A percentile compares a stretch with the other conserved stretches of the same genome.
phyloP scores from a whole-genome alignment of 1,284 basidiomycete species.

The Leccinum fuscescens region DNA sequence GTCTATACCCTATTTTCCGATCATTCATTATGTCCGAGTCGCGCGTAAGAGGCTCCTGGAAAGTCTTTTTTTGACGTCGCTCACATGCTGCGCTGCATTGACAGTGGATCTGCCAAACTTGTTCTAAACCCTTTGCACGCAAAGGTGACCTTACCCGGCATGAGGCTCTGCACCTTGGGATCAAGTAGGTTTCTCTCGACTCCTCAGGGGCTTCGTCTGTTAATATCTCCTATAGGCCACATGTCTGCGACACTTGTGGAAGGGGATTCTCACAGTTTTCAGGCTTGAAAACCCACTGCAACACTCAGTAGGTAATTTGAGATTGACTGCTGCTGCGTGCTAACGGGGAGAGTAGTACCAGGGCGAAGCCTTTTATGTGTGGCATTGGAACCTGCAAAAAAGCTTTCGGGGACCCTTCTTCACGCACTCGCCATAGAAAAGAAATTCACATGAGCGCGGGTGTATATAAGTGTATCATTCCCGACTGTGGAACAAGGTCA shows the following conservation, averaged over 20 bases:
- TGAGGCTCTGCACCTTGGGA: constrained; percentile 41
- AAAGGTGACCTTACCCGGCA: constrained; percentile 57
- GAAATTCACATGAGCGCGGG: constrained; percentile 48
- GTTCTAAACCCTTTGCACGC: constrained; percentile 46
- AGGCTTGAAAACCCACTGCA: constrained; percentile 56
- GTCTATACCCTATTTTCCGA: constrained; percentile 31
- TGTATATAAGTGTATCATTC: constrained; percentile 44
- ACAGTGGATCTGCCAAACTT: constrained; percentile 38
- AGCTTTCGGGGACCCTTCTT: constrained; percentile 63
- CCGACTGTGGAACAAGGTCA: constrained; percentile 48
- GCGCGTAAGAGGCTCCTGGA: constrained; percentile 19
- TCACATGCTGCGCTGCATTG: constrained; percentile 2
- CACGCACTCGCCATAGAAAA: constrained; percentile 56
- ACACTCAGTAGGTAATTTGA: constrained; percentile 51
- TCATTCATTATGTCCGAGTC: constrained; percentile 18
- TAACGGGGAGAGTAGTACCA: constrained; percentile 41
- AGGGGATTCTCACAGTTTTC: constrained; percentile 54
- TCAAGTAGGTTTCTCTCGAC: constrained; percentile 38
- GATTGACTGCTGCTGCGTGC: not conserved
- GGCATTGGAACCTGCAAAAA: constrained; percentile 41
- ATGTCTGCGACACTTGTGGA: constrained; percentile 45
- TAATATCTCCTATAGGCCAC: constrained; percentile 37
- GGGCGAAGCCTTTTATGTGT: constrained; percentile 51
- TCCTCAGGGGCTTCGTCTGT: not conserved
- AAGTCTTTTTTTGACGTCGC: not conserved